phyloP scores from a whole-genome alignment of 140 eudicot genomes.

The Cichorium intybus region DNA sequence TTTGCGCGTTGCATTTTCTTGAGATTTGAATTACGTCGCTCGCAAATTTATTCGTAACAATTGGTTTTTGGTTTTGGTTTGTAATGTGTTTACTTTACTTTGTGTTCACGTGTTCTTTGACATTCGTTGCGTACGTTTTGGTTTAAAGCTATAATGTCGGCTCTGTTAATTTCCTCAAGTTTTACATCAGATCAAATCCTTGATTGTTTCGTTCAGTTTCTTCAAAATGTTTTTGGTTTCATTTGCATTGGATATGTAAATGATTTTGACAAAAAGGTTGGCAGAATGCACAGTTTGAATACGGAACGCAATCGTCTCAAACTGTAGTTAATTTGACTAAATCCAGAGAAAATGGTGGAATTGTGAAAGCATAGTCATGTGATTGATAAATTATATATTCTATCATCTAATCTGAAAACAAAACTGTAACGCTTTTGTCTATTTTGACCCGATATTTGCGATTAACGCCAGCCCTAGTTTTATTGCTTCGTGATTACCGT shows the following conservation, averaged over 20 bases:
- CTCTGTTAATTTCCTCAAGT: not conserved
- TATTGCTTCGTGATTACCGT: slow-evolving; percentile 18
- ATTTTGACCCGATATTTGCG: not conserved
- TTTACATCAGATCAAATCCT: not conserved
- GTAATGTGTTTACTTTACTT: slow-evolving; percentile 22
- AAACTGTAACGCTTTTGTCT: not conserved
- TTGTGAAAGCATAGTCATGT: not conserved
- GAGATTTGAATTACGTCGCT: slow-evolving; percentile 3
- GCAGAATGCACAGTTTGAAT: slow-evolving; percentile 5
- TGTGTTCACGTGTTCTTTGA: slow-evolving; percentile 26
- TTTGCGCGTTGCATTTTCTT: slow-evolving; percentile 11
- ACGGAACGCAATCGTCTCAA: not conserved
- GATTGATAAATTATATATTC: not conserved
- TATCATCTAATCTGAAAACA: not conserved
- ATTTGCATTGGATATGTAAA: not conserved
- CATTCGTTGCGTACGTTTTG: slow-evolving; percentile 29
- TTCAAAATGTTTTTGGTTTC: not conserved
- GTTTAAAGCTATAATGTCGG: slow-evolving; percentile 4
- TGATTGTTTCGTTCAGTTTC: not conserved
- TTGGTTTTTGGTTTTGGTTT: slow-evolving; percentile 5
- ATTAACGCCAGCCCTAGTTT: slow-evolving; percentile 26
- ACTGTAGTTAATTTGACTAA: slow-evolving; percentile 8
- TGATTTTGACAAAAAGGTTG: slow-evolving; percentile 8
- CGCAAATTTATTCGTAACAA: slow-evolving; percentile 9
- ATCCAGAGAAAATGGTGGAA: not conserved